phyloP scores from a whole-genome alignment of 208 protist genomes.

The Blastocrithidia nonstop region DNA sequence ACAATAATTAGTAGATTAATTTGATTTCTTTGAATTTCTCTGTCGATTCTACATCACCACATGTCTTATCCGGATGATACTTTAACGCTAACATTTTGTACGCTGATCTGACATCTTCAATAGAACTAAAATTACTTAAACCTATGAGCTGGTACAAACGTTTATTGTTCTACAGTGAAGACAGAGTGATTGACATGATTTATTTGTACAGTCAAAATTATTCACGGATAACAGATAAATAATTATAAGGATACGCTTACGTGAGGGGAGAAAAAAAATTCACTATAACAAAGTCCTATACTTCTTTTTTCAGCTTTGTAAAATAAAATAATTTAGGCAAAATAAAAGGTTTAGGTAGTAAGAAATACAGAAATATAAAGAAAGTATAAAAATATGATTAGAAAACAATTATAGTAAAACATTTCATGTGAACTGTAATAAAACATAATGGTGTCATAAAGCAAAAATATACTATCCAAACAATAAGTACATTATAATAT shows the following conservation, averaged over 20 bases:
- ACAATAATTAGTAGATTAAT: constrained; percentile 94
- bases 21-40: constrained; percentile 82
- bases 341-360: no score
- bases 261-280: constrained; percentile 5
- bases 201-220: background rate
- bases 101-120: constrained; percentile 79
- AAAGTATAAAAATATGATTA: no score
- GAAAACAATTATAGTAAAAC: no score
- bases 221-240: background rate
- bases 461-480: no score
- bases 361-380: no score
- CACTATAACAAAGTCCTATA: background rate
- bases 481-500: no score
- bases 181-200: background rate
- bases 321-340: no score
- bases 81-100: constrained; percentile 89
- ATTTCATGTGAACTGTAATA: no score
- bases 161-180: background rate
- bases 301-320: no score
- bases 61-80: constrained; percentile 94
- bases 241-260: constrained; percentile 1
- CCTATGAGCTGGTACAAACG: constrained; percentile 78
- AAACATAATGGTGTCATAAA: no score
- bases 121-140: constrained; percentile 65
- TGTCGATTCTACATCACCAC: constrained; percentile 49